A percentile compares a stretch with the other conserved stretches of the same genome.
Conservation (phyloP, 306 rosid genomes). For the Rubus idaeus region DNA sequence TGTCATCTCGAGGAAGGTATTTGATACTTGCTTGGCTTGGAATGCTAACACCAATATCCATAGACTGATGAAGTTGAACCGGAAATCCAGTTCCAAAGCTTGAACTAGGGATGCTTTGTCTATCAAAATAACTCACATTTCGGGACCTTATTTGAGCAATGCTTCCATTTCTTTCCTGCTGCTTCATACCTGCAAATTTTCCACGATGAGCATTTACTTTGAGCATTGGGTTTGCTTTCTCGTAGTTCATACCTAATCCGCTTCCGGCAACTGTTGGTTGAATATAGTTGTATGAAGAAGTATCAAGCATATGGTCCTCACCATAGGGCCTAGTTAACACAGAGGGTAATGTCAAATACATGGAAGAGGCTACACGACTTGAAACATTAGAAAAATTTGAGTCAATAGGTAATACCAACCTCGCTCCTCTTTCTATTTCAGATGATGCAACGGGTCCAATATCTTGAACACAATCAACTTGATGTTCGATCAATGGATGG, state of each 20-base stretch:
- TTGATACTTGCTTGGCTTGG: slow-evolving; percentile 24
- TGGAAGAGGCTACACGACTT: slow-evolving; percentile 29
- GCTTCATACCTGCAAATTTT: slow-evolving; percentile 14
- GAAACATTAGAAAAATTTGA: slow-evolving; percentile 11
- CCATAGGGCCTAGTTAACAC: neutral
- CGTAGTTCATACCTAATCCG: neutral
- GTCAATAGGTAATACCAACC: slow-evolving; percentile 11
- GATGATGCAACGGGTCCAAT: slow-evolving; percentile 16
- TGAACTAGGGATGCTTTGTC: slow-evolving; percentile 18
- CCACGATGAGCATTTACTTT: slow-evolving; percentile 14
- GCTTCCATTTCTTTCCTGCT: slow-evolving; percentile 23
- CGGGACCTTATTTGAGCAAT: slow-evolving; percentile 9
- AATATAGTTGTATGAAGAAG: slow-evolving; percentile 16
- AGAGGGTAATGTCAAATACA: slow-evolving; percentile 24
- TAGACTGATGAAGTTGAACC: slow-evolving; percentile 20
- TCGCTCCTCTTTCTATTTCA: slow-evolving; percentile 9
- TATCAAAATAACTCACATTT: slow-evolving; percentile 3
- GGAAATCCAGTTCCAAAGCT: slow-evolving; percentile 23
- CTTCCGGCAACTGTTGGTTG: slow-evolving; percentile 13
- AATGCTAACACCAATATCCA: slow-evolving; percentile 4
- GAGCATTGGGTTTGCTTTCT: slow-evolving; percentile 13
- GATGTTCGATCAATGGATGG: neutral
- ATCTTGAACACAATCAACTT: slow-evolving; percentile 10
- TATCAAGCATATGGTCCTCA: neutral
- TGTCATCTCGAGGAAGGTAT: slow-evolving; percentile 9